Conservation (phyloP, 176 grass and related monocot species). For the Rhipidocladum racemiflorum region DNA sequence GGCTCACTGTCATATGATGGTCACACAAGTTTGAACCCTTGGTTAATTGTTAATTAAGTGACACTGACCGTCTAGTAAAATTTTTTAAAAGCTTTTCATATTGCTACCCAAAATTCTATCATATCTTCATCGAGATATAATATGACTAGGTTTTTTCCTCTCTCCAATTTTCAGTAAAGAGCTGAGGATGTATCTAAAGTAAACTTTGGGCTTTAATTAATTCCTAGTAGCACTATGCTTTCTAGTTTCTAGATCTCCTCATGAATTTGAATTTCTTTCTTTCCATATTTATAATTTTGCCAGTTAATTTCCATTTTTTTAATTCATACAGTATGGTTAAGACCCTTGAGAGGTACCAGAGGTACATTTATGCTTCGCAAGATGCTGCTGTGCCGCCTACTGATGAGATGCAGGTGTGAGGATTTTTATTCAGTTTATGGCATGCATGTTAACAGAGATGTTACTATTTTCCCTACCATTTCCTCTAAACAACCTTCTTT, state of each 20-base stretch:
- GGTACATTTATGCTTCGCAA: constrained; percentile 51
- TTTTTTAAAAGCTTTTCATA: not conserved
- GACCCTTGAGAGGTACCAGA: constrained; percentile 75
- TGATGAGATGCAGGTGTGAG: constrained; percentile 55
- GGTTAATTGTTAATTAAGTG: not conserved
- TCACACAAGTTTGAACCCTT: not conserved
- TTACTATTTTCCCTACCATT: not conserved
- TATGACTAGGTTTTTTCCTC: not conserved
- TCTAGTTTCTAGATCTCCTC: not conserved
- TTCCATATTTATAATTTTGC: not conserved
- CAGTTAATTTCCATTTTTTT: constrained; percentile 10
- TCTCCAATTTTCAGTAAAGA: not conserved
- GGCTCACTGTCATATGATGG: not conserved
- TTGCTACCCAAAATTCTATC: not conserved
- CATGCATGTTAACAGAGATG: not conserved
- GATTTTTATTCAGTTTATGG: constrained; percentile 2
- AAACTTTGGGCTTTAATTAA: not conserved
- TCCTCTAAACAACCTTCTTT: not conserved
- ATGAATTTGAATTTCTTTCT: not conserved
- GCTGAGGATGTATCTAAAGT: not conserved
- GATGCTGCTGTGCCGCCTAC: constrained; percentile 35
- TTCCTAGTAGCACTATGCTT: not conserved
- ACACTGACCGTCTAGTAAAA: not conserved
- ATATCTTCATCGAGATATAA: not conserved
- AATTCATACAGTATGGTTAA: constrained; percentile 57